Evolutionary conservation across 2,329 filamentous ascomycete species (phyloP), one percentile per base, ranked within the genome.

Genomic region (Rhexocercosporidium sp.): DNA sequence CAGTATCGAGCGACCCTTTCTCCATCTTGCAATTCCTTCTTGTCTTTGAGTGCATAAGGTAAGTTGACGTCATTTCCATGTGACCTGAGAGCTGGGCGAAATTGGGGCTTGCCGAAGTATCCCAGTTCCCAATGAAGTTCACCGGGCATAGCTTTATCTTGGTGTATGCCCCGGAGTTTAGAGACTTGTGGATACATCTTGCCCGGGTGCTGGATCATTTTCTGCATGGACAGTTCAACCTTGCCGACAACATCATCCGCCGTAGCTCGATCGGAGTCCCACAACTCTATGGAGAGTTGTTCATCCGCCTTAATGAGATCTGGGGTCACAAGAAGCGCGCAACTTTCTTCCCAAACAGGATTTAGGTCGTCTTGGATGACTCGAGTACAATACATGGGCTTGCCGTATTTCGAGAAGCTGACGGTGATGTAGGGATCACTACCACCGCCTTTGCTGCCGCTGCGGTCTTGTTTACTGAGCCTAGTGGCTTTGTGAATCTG

Each of bases 181-280:
- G 94, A 97, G 8, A 92, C 86, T 73, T 97, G 93, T 5, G 92
- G 91, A 73, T 94, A 96, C 92, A 97, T 97, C 75, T 92, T 92
- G 41, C 94, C 93, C 0, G 95, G 94, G 76, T 97, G 92, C 75
- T 97, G 92, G 66, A 98, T 96, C 82, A 99, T 90, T 77, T 97
- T 94, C 74, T 97, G 94, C 77, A 99, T 93, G 41, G 93, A 95
- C 3, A 98, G 82, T 77, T 98, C 94, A 20, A 98, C 88, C 79
- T 97, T 97, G 63, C 96, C 96, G 16, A 97, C 94, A 54, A 97
- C 92, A 74, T 98, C 96, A 76, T 98, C 96, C 0, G 95, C 93
- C 11, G 93, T 96, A 47, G 92, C 93, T 54, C 94, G 87, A 78
- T 98, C 96, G 60, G 93, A 97, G 79, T 98, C 96, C 96, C 96